Percentiles rank a stretch among this genome's conserved stretches.
Conservation (phyloP, 176 grass and related monocot genomes). For the Avena eriantha region DNA sequence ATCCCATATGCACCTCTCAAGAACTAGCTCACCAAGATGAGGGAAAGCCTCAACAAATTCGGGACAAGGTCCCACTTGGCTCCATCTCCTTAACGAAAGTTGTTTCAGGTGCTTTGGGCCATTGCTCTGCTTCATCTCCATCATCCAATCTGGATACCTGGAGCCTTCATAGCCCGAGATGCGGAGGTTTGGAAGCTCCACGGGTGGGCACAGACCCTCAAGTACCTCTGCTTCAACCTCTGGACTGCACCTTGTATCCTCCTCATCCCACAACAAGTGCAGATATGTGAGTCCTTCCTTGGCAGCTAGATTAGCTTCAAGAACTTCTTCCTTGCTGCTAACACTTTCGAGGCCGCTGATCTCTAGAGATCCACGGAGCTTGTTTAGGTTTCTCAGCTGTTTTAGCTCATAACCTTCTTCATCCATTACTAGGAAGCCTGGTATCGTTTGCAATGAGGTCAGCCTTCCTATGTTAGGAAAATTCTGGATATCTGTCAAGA, state of each 20-base stretch:
- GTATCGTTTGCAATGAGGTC: neutral
- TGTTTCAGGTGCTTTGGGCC: neutral
- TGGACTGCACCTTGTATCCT: neutral
- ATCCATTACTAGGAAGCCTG: neutral
- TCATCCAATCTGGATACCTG: neutral
- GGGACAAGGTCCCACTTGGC: neutral
- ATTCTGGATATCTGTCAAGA: rapidly evolving
- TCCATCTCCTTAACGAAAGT: rapidly evolving
- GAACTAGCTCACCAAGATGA: neutral
- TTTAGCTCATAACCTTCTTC: neutral
- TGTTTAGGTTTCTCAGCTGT: slow-evolving; percentile 1
- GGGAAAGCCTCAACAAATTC: neutral
- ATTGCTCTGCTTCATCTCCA: neutral
- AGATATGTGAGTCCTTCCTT: neutral
- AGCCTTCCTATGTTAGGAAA: neutral
- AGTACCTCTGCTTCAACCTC: neutral
- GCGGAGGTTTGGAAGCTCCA: rapidly evolving
- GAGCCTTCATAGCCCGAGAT: rapidly evolving
- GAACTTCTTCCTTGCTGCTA: neutral
- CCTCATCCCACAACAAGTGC: rapidly evolving
- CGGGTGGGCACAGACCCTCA: neutral
- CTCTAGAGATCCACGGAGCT: neutral
- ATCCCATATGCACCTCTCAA: rapidly evolving
- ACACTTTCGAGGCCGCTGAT: neutral
- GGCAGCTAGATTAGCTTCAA: neutral